These are phyloP conservation scores for Penicillium lagena DNA, from an alignment of 495 filamentous ascomycete genomes.

Conservation along the genomic window DNA sequence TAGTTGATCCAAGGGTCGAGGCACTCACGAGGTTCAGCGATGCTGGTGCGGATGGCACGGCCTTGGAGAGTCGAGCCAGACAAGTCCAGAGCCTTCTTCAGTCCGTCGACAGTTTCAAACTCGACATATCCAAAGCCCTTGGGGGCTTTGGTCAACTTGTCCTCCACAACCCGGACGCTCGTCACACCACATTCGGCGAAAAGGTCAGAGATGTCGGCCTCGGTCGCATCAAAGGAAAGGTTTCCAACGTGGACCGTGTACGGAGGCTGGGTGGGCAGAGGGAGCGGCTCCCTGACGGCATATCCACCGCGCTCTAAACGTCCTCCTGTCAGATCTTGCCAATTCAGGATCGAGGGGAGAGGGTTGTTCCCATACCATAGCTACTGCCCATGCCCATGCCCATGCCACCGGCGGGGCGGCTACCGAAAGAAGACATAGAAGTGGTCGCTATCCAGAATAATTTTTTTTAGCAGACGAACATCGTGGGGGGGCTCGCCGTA, in stretches of 20 bases:
- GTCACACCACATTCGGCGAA: slow-evolving; percentile 77
- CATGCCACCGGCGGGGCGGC: slow-evolving; percentile 38
- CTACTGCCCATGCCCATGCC: slow-evolving; percentile 37
- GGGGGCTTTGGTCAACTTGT: slow-evolving; percentile 81
- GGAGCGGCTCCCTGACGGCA: slow-evolving; percentile 70
- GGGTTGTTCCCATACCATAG: slow-evolving; percentile 16
- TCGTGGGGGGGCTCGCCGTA: too few relatives aligned
- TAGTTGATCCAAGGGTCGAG: neutral
- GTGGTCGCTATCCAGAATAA: slow-evolving; percentile 23
- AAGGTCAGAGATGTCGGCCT: slow-evolving; percentile 73
- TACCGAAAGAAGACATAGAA: slow-evolving; percentile 30
- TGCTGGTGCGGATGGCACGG: slow-evolving; percentile 78
- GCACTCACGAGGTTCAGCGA: slow-evolving; percentile 76
- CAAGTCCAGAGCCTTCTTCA: slow-evolving; percentile 84
- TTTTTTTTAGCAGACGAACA: too few relatives aligned
- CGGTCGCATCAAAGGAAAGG: slow-evolving; percentile 86
- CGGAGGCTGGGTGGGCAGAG: slow-evolving; percentile 83
- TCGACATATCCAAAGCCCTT: slow-evolving; percentile 99
- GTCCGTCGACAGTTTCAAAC: slow-evolving; percentile 78
- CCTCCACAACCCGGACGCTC: slow-evolving; percentile 91
- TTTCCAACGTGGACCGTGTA: slow-evolving; percentile 96
- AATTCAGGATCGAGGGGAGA: neutral
- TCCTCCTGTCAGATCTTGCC: slow-evolving; percentile 9
- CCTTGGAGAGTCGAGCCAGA: slow-evolving; percentile 76
- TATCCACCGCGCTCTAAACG: slow-evolving; percentile 47